These are phyloP conservation scores for Pseudocercospora macadamiae DNA, from an alignment of 2,329 filamentous ascomycete species.

Conservation along the genomic window DNA sequence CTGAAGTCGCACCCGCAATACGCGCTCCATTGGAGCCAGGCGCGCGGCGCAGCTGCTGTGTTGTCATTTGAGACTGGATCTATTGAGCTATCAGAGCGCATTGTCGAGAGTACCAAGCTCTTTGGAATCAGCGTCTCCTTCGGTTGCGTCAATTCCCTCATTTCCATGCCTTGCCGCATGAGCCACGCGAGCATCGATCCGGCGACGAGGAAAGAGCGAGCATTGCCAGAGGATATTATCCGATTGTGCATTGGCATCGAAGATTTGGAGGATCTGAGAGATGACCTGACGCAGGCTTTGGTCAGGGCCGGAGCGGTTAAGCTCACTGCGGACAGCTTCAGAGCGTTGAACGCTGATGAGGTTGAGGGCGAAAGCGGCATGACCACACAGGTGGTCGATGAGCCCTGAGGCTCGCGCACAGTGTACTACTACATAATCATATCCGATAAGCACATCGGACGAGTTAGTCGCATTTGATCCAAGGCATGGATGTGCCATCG, in stretches of 20 bases:
- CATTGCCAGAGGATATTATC: conserved; percentile 97
- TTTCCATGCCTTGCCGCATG: conserved; percentile 99
- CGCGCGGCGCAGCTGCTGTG: conserved; percentile 89
- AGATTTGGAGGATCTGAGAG: conserved; percentile 86
- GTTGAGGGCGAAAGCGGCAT: conserved; percentile 29
- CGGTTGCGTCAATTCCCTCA: conserved; percentile 96
- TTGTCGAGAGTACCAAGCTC: conserved; percentile 87
- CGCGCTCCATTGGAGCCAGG: conserved; percentile 93
- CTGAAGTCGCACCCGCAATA: conserved; percentile 95
- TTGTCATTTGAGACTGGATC: conserved; percentile 96
- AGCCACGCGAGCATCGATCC: conserved; percentile 98
- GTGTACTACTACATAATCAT: conserved; percentile 1
- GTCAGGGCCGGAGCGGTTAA: conserved; percentile 93
- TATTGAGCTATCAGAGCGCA: conserved; percentile 78
- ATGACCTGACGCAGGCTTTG: conserved; percentile 86
- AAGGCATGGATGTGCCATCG: background rate
- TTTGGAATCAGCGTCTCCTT: conserved; percentile 98
- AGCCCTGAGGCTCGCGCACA: conserved; percentile 30
- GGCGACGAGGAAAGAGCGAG: conserved; percentile 83
- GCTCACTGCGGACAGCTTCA: conserved; percentile 75
- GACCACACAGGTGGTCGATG: conserved; percentile 41
- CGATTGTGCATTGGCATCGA: conserved; percentile 95
- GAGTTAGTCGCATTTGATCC: background rate
- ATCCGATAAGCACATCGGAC: conserved; percentile 1
- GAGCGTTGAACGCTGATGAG: conserved; percentile 52